phyloP scores from a whole-genome alignment of 305 asterid species.

The Rubia balearica region DNA sequence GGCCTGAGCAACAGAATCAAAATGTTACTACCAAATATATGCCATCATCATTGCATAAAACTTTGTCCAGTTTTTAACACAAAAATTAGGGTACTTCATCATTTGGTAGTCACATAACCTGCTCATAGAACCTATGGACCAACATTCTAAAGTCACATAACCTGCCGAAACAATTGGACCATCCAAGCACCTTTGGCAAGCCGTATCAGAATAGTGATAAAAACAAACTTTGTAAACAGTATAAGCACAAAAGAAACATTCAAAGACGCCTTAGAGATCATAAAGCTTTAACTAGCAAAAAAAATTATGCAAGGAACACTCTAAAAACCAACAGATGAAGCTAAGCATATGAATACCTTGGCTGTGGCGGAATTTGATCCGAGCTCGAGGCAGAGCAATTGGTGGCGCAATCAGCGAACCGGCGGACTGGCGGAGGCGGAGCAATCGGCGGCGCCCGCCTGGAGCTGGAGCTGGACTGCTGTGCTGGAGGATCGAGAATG shows the following conservation, averaged over 20 bases:
- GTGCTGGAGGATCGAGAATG: too few species aligned
- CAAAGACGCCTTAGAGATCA: background rate
- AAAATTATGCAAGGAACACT: background rate
- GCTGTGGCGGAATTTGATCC: too few species aligned
- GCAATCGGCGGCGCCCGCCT: too few species aligned
- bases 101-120: too few species aligned
- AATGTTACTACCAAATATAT: background rate
- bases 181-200: background rate
- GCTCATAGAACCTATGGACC: background rate
- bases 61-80: background rate
- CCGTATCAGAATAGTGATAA: background rate
- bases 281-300: background rate
- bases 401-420: too few species aligned
- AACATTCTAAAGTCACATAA: background rate
- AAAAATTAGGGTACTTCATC: background rate
- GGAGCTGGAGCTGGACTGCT: too few species aligned
- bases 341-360: constrained; percentile 43
- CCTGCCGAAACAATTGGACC: background rate
- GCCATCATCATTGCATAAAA: background rate
- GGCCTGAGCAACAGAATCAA: background rate
- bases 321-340: constrained; percentile 9
- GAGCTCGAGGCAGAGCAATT: too few species aligned
- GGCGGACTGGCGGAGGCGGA: too few species aligned
- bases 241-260: background rate
- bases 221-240: background rate